phyloP scores from a whole-genome alignment of 306 rosid species.

The Ammopiptanthus mongolicus region DNA sequence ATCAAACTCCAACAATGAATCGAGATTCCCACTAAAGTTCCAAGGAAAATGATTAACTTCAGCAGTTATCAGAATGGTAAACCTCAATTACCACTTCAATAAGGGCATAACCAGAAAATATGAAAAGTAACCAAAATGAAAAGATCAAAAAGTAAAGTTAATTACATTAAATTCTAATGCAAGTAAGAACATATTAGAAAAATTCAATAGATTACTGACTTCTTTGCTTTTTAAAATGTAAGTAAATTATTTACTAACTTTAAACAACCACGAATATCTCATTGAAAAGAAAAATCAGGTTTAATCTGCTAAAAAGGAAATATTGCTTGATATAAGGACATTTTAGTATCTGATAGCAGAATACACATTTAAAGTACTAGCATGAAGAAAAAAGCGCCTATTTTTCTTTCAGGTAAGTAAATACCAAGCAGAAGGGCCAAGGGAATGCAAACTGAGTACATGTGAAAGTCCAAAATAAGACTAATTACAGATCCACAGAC shows the following conservation, averaged over 20 bases:
- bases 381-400: background rate
- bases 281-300: background rate
- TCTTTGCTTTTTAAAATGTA: background rate
- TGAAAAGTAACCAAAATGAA: background rate
- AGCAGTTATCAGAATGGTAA: slow-evolving; percentile 11
- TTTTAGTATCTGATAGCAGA: background rate
- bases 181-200: background rate
- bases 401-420: background rate
- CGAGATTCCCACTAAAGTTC: slow-evolving; percentile 1
- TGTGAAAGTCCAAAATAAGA: background rate
- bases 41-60: background rate
- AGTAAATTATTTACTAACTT: background rate
- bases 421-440: background rate
- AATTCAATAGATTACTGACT: background rate
- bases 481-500: background rate
- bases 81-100: background rate
- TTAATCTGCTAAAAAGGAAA: background rate
- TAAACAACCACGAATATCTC: background rate
- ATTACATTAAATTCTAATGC: background rate
- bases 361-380: background rate
- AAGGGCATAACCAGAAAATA: background rate
- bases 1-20: background rate
- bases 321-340: background rate
- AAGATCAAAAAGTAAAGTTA: background rate
- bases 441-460: background rate